These are phyloP conservation scores for Xylaria sp. DNA, from an alignment of 2,329 filamentous ascomycete genomes.

Conservation along the genomic window DNA sequence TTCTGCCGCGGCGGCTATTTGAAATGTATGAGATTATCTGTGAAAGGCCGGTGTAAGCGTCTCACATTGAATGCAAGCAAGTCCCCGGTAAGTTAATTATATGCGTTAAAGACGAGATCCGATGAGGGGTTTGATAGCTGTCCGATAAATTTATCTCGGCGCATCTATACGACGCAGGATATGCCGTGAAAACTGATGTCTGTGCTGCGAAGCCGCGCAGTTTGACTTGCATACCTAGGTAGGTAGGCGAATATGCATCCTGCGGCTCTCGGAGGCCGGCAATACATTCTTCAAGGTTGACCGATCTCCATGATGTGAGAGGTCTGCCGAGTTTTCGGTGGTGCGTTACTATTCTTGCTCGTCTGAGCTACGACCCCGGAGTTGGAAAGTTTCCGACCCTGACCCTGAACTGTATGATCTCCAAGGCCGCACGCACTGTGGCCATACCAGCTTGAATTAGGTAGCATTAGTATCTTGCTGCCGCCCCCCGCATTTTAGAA, in stretches of 20 bases:
- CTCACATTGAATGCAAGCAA: constrained; percentile 29
- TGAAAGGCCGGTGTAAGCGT: constrained; percentile 16
- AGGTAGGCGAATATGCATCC: constrained; percentile 10
- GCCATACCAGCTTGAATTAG: constrained; percentile 1
- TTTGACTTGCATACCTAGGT: neutral
- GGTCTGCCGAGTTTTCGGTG: constrained; percentile 3
- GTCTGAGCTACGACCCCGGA: constrained; percentile 19
- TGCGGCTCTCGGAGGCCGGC: constrained; percentile 32
- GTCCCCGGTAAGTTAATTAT: constrained; percentile 1
- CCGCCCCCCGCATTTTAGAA: constrained; percentile 8
- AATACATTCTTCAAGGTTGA: constrained; percentile 4
- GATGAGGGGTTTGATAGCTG: neutral
- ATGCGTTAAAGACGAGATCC: constrained; percentile 21
- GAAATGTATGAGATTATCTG: constrained; percentile 18
- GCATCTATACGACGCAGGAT: neutral
- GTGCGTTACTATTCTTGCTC: constrained; percentile 2
- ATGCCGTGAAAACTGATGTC: constrained; percentile 27
- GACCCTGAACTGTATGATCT: constrained; percentile 25
- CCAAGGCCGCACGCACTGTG: neutral
- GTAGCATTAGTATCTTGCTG: neutral
- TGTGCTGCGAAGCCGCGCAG: constrained; percentile 10
- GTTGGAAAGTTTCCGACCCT: constrained; percentile 20
- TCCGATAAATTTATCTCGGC: neutral
- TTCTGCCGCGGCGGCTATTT: constrained; percentile 36
- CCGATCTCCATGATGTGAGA: constrained; percentile 3